A percentile compares a stretch with the other conserved stretches of the same genome.
These are phyloP conservation scores for Akanthomyces uredinophilus DNA, from an alignment of 2,329 filamentous ascomycete genomes.

Conservation along the genomic window DNA sequence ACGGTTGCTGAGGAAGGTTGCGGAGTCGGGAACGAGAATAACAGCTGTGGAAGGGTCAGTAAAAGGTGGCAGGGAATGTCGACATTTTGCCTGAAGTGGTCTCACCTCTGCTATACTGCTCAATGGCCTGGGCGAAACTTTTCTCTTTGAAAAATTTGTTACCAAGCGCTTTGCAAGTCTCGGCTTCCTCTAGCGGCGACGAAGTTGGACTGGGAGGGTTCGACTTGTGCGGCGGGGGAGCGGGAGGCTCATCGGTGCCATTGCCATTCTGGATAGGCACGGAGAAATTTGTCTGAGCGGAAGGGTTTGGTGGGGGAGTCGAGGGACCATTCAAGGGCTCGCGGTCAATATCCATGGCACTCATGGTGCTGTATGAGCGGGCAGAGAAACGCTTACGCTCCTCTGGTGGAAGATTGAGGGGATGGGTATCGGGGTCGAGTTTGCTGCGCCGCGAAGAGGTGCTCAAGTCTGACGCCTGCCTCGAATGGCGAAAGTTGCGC, in stretches of 20 bases:
- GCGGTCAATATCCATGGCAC: slow-evolving; percentile 71
- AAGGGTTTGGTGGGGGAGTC: slow-evolving; percentile 45
- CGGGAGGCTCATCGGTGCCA: slow-evolving; percentile 47
- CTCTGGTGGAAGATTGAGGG: slow-evolving; percentile 85
- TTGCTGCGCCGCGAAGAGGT: slow-evolving; percentile 46
- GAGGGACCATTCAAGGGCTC: slow-evolving; percentile 51
- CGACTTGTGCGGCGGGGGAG: slow-evolving; percentile 67
- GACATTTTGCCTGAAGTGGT: slow-evolving; percentile 7
- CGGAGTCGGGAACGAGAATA: slow-evolving; percentile 75
- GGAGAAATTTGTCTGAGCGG: slow-evolving; percentile 41
- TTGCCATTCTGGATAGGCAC: slow-evolving; percentile 48
- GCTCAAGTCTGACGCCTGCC: slow-evolving; percentile 44
- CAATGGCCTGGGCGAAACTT: slow-evolving; percentile 81
- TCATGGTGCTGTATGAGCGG: slow-evolving; percentile 56
- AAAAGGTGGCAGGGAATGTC: slow-evolving; percentile 11
- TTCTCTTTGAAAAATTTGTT: slow-evolving; percentile 97
- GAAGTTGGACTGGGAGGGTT: slow-evolving; percentile 55
- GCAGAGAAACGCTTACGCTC: slow-evolving; percentile 72
- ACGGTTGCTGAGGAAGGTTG: slow-evolving; percentile 91
- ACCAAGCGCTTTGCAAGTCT: slow-evolving; percentile 84
- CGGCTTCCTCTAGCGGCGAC: slow-evolving; percentile 66
- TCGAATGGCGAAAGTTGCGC: slow-evolving; percentile 41
- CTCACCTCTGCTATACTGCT: slow-evolving; percentile 91
- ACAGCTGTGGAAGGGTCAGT: slow-evolving; percentile 62
- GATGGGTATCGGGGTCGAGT: slow-evolving; percentile 69